Percentiles rank a stretch among this genome's conserved stretches.
Conservation (phyloP, 2,329 filamentous ascomycete genomes). For the Ascochyta koolunga region DNA sequence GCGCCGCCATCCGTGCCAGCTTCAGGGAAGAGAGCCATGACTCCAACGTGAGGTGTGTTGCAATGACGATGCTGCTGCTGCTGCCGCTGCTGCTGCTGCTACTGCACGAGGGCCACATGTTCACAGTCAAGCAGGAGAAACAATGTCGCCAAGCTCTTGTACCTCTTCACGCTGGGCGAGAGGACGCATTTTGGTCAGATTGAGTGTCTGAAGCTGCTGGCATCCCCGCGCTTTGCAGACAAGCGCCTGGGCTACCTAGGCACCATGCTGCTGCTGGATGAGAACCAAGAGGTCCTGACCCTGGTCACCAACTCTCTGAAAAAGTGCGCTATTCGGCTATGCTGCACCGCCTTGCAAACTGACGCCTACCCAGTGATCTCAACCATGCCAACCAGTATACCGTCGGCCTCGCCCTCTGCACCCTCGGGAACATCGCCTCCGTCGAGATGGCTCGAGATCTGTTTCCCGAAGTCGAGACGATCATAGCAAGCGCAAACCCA, state of each 20-base stretch:
- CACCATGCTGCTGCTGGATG: constrained; percentile 93
- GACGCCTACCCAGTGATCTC: constrained; percentile 71
- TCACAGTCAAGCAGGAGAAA: constrained; percentile 72
- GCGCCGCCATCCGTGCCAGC: constrained; percentile 93
- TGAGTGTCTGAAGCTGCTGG: constrained; percentile 96
- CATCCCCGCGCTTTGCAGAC: constrained; percentile 96
- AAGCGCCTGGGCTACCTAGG: constrained; percentile 95
- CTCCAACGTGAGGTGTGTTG: constrained; percentile 78
- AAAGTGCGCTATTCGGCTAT: constrained; percentile 66
- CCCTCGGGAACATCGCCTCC: constrained; percentile 95
- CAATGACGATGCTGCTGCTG: too few relatives aligned
- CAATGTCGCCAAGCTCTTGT: constrained; percentile 97
- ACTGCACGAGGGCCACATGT: constrained; percentile 21
- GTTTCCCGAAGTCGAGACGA: constrained; percentile 92
- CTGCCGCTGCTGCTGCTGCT: neutral
- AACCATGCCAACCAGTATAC: constrained; percentile 99
- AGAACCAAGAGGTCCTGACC: constrained; percentile 97
- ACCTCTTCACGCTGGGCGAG: constrained; percentile 96
- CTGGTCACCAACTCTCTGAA: constrained; percentile 97
- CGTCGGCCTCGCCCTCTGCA: constrained; percentile 93
- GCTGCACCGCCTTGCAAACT: constrained; percentile 10
- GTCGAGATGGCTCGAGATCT: constrained; percentile 98
- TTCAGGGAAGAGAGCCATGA: constrained; percentile 97
- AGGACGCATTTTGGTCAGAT: constrained; percentile 99
- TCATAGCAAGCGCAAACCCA: constrained; percentile 93